Base-by-base conservation (phyloP, 169 alveolate genomes). In the Theileria annulata region DNA sequence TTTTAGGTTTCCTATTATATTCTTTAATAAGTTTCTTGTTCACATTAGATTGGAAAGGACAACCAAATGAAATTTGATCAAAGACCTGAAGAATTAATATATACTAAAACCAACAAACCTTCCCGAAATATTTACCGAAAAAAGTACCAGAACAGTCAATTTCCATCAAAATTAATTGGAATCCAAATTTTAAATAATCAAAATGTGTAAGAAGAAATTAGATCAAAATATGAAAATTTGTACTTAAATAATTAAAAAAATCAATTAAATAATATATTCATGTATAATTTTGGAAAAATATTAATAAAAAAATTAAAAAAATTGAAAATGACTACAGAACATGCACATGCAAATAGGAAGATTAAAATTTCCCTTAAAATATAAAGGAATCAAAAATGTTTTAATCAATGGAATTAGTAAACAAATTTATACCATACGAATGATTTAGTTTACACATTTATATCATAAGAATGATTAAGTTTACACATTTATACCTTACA, bases 121-220 rank as follows among this genome's bases (percentile, higher is more conserved):
- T 72, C 23, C 79, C 71, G 25, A 72, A 72, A 5, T 42, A 35
- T 35, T 72, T 58, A 28, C 58, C 76, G 21, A 72, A 42, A n/a
- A 72, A 13, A 1, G 79, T 72, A 10, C 62, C 62, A 72, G 74
- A 30, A n/a, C 79, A 72, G 42, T 72, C 79, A 28, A 72, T 72
- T 58, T 72, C 79, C 79, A 72, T 72, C 0, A 49, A 15, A 19
- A 25, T n/a, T 68, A 35, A 2, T 12, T 8, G 51, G 51, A 42
- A 42, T 42, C 51, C 6, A 62, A 25, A 28, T 30, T n/a, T 21
- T 62, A 62, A 19, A 17, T n/a, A 2, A 30, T 17, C 2, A 23
- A 58, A 28, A 58, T 58, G 67, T 58, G 67, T 58, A 58, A 15
- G 27, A 28, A 10, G 3, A 2, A 58, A 28, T 23, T 25, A 1